Conservation (phyloP, 2,329 filamentous ascomycete genomes). For the Cladophialophora carrionii region DNA sequence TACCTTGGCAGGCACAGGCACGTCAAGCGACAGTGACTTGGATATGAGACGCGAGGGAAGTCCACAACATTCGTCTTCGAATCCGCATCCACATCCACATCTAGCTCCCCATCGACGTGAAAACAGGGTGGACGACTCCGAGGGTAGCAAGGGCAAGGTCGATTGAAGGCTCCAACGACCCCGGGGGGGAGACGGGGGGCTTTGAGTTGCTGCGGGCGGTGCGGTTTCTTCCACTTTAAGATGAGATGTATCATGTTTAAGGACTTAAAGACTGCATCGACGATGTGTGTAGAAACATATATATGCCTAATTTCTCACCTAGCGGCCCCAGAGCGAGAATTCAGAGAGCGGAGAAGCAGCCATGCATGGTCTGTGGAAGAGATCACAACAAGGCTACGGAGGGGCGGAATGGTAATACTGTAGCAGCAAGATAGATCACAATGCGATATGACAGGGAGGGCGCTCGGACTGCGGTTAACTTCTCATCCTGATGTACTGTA, state of each 20-base stretch:
- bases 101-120: background rate
- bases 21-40: constrained; percentile 2
- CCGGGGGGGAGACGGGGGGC: background rate
- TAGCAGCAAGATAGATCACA: background rate
- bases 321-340: too few relatives aligned
- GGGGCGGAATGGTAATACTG: background rate
- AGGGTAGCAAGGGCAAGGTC: constrained; percentile 18
- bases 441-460: too few relatives aligned
- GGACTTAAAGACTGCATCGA: too few relatives aligned
- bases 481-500: background rate
- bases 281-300: too few relatives aligned
- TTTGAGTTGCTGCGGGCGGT: background rate
- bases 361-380: too few relatives aligned
- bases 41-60: background rate
- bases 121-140: background rate
- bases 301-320: too few relatives aligned
- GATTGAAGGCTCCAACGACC: constrained; percentile 2
- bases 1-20: background rate
- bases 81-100: background rate
- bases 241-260: background rate
- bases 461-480: background rate
- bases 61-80: background rate
- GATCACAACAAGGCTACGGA: background rate
- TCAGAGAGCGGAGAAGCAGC: too few relatives aligned
- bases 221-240: background rate